Percentiles rank a stretch among this genome's conserved stretches.
Conservation (phyloP, 2,329 filamentous ascomycete genomes). For the Venturia nashicola region DNA sequence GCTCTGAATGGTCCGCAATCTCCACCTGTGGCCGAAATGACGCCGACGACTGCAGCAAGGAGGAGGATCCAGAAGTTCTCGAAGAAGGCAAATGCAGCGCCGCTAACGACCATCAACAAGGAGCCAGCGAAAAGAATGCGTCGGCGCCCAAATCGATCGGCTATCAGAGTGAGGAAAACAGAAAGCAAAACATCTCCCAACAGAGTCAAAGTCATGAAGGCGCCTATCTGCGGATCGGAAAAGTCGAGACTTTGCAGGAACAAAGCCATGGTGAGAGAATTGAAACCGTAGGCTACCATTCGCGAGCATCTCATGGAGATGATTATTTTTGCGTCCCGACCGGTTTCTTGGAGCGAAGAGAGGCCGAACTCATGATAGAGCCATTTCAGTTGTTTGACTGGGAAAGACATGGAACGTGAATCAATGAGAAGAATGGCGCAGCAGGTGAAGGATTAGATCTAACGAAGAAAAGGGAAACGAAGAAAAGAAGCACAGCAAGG, state of each 20-base stretch:
- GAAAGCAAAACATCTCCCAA: constrained; percentile 26
- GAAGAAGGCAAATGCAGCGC: constrained; percentile 22
- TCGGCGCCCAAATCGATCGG: constrained; percentile 23
- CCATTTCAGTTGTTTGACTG: constrained; percentile 9
- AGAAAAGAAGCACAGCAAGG: not conserved
- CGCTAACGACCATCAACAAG: constrained; percentile 22
- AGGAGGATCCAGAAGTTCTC: constrained; percentile 22
- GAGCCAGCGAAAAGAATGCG: constrained; percentile 23
- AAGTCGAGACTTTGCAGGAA: constrained; percentile 24
- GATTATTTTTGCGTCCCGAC: constrained; percentile 15
- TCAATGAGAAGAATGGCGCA: not conserved
- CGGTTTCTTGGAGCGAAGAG: constrained; percentile 8
- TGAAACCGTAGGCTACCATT: constrained; percentile 24
- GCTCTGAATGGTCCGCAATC: constrained; percentile 30
- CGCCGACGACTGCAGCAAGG: constrained; percentile 24
- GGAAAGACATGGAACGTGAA: not conserved
- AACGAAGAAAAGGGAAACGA: not conserved
- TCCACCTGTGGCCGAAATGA: constrained; percentile 26
- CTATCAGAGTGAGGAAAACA: constrained; percentile 24
- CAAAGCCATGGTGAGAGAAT: constrained; percentile 23
- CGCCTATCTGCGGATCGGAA: constrained; percentile 24
- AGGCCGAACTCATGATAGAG: constrained; percentile 12
- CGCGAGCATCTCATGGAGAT: constrained; percentile 24
- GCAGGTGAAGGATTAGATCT: not conserved
- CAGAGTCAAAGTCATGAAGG: constrained; percentile 29